phyloP scores from a whole-genome alignment of 805 yeast species.

The Clavispora vitiphila region DNA sequence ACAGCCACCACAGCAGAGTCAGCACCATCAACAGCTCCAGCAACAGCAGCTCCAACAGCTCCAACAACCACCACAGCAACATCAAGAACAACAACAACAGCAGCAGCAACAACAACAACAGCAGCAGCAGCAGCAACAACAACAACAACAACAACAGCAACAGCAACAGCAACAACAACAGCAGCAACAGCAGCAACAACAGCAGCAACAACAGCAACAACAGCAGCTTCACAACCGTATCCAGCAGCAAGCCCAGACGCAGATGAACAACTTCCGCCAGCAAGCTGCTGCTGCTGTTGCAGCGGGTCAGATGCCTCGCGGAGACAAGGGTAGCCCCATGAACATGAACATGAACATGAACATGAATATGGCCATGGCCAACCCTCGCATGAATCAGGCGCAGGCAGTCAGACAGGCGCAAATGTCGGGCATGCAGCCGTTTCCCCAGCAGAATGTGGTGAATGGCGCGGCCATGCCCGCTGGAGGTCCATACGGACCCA shows the following conservation, averaged over 20 bases:
- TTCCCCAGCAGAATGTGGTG: slow-evolving; percentile 1
- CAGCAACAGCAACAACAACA: slow-evolving; percentile 37
- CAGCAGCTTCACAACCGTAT: slow-evolving; percentile 25
- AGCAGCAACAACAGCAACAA: slow-evolving; percentile 8
- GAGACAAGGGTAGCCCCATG: slow-evolving; percentile 5
- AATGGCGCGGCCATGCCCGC: slow-evolving; percentile 1
- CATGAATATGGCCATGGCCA: neutral
- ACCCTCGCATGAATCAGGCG: slow-evolving; percentile 4
- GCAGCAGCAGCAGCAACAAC: slow-evolving; percentile 5
- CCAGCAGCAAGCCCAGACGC: slow-evolving; percentile 46
- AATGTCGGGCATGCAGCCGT: slow-evolving; percentile 2
- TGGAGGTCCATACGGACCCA: neutral
- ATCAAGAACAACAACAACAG: slow-evolving; percentile 30
- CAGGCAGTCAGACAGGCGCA: slow-evolving; percentile 7
- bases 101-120: slow-evolving; percentile 22
- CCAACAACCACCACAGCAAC: slow-evolving; percentile 6
- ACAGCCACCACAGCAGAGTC: slow-evolving; percentile 33
- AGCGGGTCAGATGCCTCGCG: slow-evolving; percentile 6
- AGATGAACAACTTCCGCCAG: slow-evolving; percentile 47
- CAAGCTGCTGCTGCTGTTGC: slow-evolving; percentile 25
- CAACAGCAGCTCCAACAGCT: slow-evolving; percentile 37
- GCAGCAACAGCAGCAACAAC: slow-evolving; percentile 5
- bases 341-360: slow-evolving; percentile 2
- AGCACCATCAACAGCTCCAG: slow-evolving; percentile 14
- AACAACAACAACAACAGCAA: slow-evolving; percentile 15